Evolutionary conservation across 1,284 basidiomycete species (phyloP), one percentile per base, ranked within the genome.

Genomic region (Boletellus dicymbophilus): DNA sequence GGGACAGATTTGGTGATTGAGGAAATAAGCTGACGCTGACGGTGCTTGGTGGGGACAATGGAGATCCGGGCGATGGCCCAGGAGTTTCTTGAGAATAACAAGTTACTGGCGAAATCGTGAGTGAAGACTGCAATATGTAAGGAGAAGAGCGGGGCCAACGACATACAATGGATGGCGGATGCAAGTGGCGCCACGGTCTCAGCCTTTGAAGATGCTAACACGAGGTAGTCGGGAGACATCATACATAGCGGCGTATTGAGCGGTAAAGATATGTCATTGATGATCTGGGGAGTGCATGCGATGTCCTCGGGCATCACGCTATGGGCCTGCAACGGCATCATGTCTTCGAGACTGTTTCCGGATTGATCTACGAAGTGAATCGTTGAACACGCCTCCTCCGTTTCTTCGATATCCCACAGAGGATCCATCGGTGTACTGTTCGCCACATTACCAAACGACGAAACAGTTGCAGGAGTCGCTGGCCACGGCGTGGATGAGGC

Each of bases 401-500:
- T 15, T 12, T 48, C 46, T 1, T 16, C 13, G 7, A 22, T 12
- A 6, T 54, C 42, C 50, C 49, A 59, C 15, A 39, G 11, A 0
- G 22, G 4, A 15, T 60, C 33, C 22, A 5, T n/a, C 0, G 37
- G 51, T 0, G 31, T 38, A 15, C 40, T 7, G 5, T n/a, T 39
- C 4, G 12, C n/a, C 7, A 51, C 16, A 3, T 26, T 23, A 13
- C 28, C n/a, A 11, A 59, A 23, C 6, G 31, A 38, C 4, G 25
- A 8, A 20, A 52, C 53, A 6, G 31, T 43, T 11, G 37, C 40
- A 0, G 64, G 64, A 0, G 64, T 66, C 28, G 46, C 49, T 8
- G 58, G 33, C 45, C 58, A 66, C 0, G 63, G 52, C 4, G 52
- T 49, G 6, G 65, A 68, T 12, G 61, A 67, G 16, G 49, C 53